phyloP scores from a whole-genome alignment of 768 basidiomycete species.

The Clavulina sp. region DNA sequence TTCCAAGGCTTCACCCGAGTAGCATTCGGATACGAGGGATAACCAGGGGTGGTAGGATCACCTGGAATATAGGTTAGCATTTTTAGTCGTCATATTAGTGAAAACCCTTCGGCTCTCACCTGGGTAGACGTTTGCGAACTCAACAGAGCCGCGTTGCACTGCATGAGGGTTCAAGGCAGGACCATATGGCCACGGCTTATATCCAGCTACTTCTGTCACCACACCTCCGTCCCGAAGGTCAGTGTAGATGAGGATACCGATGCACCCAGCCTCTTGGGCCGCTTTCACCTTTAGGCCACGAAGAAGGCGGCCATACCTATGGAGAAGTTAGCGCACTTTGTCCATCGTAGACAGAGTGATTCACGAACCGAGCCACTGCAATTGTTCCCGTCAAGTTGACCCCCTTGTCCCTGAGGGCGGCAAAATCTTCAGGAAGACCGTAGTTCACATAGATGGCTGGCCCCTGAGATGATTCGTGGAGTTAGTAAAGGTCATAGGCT shows the following conservation, averaged over 20 bases:
- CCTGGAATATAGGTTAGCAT: conserved; percentile 6
- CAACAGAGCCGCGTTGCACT: conserved; percentile 77
- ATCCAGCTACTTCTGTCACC: conserved; percentile 60
- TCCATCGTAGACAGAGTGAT: too few species aligned
- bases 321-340: too few species aligned
- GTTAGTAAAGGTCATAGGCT: neutral
- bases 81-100: neutral
- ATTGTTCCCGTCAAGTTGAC: conserved; percentile 61
- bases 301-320: conserved; percentile 34
- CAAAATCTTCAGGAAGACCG: conserved; percentile 56
- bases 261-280: conserved; percentile 68
- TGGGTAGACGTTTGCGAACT: conserved; percentile 46
- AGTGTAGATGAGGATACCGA: conserved; percentile 58
- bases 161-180: conserved; percentile 74
- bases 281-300: conserved; percentile 79
- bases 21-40: conserved; percentile 70
- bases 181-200: conserved; percentile 52
- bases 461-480: conserved; percentile 20
- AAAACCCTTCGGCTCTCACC: conserved; percentile 13
- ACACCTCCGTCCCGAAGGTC: conserved; percentile 76
- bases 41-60: conserved; percentile 67
- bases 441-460: conserved; percentile 68
- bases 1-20: conserved; percentile 40
- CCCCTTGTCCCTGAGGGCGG: conserved; percentile 43
- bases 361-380: conserved; percentile 46